Conservation (phyloP, 345 rosid species). For the Linum usitatissimum region DNA sequence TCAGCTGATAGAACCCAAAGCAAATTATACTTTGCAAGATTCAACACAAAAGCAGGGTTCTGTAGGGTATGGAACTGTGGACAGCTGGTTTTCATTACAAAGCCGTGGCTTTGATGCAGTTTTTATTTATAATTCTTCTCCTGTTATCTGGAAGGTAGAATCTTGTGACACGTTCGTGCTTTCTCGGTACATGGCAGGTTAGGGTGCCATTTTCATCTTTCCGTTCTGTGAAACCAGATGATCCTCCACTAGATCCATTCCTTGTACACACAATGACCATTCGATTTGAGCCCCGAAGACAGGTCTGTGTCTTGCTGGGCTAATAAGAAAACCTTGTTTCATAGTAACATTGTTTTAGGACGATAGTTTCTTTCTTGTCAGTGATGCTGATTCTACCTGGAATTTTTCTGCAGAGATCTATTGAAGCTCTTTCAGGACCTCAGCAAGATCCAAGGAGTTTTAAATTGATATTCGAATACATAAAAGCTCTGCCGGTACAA, state of each 20-base stretch:
- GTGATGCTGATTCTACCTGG: constrained; percentile 7
- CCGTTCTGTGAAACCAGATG: constrained; percentile 92
- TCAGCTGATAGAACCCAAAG: constrained; percentile 74
- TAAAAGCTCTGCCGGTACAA: constrained; percentile 89
- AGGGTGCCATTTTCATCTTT: constrained; percentile 89
- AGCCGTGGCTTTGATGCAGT: not conserved
- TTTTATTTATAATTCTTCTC: not conserved
- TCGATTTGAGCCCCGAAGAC: constrained; percentile 96
- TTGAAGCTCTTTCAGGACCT: constrained; percentile 48
- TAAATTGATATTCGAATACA: constrained; percentile 70
- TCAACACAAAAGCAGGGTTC: constrained; percentile 82
- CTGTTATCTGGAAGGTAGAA: not conserved
- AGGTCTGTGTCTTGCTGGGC: constrained; percentile 35
- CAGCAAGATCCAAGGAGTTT: constrained; percentile 81
- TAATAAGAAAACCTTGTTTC: not conserved
- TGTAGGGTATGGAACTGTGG: constrained; percentile 51
- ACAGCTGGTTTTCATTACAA: not conserved
- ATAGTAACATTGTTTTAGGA: not conserved
- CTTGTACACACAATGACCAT: constrained; percentile 83
- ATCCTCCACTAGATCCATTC: constrained; percentile 87
- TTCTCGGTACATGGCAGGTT: constrained; percentile 41
- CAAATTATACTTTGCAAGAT: constrained; percentile 80
- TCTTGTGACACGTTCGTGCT: not conserved
- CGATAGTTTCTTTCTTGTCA: not conserved
- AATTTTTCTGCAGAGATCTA: constrained; percentile 48